Base-by-base conservation (phyloP, 208 protist genomes). In the Paratrypanosoma confusum region DNA sequence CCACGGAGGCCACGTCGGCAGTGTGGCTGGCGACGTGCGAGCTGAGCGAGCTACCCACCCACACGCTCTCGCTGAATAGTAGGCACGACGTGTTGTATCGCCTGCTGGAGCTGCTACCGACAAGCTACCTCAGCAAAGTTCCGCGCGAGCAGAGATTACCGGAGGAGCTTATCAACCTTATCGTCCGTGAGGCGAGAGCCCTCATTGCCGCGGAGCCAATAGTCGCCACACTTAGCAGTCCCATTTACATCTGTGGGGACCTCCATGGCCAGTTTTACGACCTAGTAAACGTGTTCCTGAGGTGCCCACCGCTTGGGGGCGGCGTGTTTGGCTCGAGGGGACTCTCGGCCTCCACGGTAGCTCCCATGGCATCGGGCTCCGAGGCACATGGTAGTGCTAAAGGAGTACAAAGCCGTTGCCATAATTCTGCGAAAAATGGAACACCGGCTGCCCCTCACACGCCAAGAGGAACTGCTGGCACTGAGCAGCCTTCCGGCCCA, bases 241-340 rank as follows among this genome's bases (percentile, higher is more conserved):
- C 88, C 20, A 71, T 98, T 22, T 97, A 88, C 22, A 78, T 98
- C 20, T 98, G 95, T 74, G 97, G 97, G n/a, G 97, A 99, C 62
- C 73, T 95, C 20, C 97, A 99, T 58, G 97, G 97, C 1, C 97
- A 99, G 65, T 98, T 91, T 60, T 97, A 97, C 58, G 96, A 98
- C 59, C 59, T 98, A 13, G 34, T 98, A 0, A 94, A 98, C 59
- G 95, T 99, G 41, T 98, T 98, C 36, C 59, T 60, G 8, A 57
- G 78, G 20, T 78, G 87, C 36, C 72, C 79, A 10, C 71, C 81
- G 7, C 61, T 85, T 5, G 59, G 64, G 2, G 70, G 68, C 0
- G 63, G 32, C 0, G 49, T 74, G 34, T 78, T 73, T 27, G 57
- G 42, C 6, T 17, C 23, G 36, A 25, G 16, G 5, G 55, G 44